Evolutionary conservation across 495 filamentous ascomycete species (phyloP).

Genomic region (Clohesyomyces aquaticus): DNA sequence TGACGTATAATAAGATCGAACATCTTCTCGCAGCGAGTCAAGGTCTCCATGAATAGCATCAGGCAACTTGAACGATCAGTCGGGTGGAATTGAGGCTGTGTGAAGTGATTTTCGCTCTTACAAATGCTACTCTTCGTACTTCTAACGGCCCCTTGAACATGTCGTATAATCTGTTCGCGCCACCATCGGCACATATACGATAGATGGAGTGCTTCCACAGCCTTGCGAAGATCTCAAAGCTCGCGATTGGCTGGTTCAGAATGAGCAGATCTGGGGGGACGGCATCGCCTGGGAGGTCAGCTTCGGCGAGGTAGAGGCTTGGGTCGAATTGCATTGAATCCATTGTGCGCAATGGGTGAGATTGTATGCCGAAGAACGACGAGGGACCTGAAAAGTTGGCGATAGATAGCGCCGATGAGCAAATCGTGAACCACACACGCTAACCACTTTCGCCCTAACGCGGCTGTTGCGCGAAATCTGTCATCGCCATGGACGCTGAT

Average conservation of each 20-base stretch:
- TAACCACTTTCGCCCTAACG: no score
- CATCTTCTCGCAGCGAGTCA: constrained; percentile 70
- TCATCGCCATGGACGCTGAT: no score
- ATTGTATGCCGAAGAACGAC: no score
- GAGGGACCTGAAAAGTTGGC: no score
- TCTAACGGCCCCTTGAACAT: constrained; percentile 48
- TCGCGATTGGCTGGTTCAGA: constrained; percentile 48
- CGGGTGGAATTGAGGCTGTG: constrained; percentile 1
- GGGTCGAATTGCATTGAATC: constrained; percentile 25
- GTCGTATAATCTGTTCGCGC: constrained; percentile 79
- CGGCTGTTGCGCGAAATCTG: no score
- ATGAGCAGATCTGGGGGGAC: constrained; percentile 41
- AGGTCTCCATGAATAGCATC: constrained; percentile 81
- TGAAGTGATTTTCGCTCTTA: constrained; percentile 40
- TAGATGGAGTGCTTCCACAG: constrained; percentile 44
- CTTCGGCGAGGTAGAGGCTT: constrained; percentile 25
- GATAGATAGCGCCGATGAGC: neutral
- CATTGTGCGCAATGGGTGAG: neutral
- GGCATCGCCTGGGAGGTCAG: constrained; percentile 4
- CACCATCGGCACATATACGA: constrained; percentile 82
- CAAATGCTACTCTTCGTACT: constrained; percentile 47
- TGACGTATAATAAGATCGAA: constrained; percentile 62
- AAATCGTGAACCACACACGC: no score
- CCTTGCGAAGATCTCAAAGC: constrained; percentile 36
- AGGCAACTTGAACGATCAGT: constrained; percentile 55